Evolutionary conservation across 176 grass and related monocot genomes (phyloP).

Genomic region (Leersia perrieri): DNA sequence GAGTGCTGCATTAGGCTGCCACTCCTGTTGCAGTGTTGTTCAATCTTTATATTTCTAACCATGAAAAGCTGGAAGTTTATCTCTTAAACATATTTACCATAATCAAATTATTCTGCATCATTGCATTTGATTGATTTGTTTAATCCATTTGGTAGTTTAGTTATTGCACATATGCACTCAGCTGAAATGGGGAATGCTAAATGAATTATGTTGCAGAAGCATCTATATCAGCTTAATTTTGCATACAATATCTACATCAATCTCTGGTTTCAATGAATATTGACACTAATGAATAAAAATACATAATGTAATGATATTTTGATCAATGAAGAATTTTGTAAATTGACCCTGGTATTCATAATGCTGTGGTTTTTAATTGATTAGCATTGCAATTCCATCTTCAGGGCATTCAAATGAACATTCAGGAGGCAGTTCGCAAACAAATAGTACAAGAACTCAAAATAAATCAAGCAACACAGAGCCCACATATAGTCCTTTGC

Average conservation of each 20-base stretch:
- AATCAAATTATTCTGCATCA: neutral
- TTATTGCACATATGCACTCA: neutral
- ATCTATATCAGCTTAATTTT: neutral
- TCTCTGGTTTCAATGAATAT: neutral
- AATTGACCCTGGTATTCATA: neutral
- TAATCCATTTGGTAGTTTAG: neutral
- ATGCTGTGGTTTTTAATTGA: conserved; percentile 21
- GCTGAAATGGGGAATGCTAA: neutral
- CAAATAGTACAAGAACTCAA: conserved; percentile 99
- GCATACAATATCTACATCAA: neutral
- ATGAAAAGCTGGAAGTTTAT: neutral
- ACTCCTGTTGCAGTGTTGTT: neutral
- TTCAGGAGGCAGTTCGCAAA: conserved; percentile 89
- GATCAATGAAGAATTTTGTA: neutral
- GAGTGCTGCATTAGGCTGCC: neutral
- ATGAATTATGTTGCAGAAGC: neutral
- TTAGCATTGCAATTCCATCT: conserved; percentile 1
- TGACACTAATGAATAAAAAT: conserved; percentile 1
- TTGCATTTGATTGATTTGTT: neutral
- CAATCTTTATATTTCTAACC: neutral
- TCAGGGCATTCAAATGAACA: conserved; percentile 96
- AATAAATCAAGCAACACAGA: conserved; percentile 92
- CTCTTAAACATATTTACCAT: neutral
- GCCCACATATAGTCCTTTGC: conserved; percentile 74
- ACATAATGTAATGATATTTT: neutral